Evolutionary conservation across 345 rosid genomes (phyloP).

Genomic region (Anastatica hierochuntica): DNA sequence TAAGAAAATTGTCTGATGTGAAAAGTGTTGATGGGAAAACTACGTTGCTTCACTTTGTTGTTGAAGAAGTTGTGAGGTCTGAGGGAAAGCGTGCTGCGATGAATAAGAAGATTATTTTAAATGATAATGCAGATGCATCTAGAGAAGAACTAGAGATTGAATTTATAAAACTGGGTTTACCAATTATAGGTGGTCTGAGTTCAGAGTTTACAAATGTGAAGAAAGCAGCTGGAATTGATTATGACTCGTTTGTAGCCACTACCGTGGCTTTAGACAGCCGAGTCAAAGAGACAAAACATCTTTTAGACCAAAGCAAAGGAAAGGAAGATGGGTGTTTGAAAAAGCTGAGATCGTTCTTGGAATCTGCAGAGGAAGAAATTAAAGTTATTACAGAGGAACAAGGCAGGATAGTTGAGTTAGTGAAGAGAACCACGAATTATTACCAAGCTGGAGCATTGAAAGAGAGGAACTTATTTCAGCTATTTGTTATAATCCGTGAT

Average conservation of each 20-base stretch:
- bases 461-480: conserved; percentile 41
- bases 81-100: conserved; percentile 70
- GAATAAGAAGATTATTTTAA: conserved; percentile 38
- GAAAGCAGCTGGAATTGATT: conserved; percentile 68
- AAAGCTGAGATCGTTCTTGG: conserved; percentile 49
- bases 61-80: conserved; percentile 62
- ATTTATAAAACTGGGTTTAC: conserved; percentile 57
- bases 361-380: conserved; percentile 51
- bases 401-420: conserved; percentile 43
- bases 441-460: conserved; percentile 66
- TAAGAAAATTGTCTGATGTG: conserved; percentile 74
- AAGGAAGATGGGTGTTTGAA: conserved; percentile 35
- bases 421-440: conserved; percentile 64
- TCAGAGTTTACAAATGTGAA: conserved; percentile 61
- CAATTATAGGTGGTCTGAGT: conserved; percentile 61
- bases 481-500: conserved; percentile 66
- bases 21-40: conserved; percentile 77
- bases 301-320: conserved; percentile 30
- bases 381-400: conserved; percentile 40
- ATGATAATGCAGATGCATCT: conserved; percentile 19
- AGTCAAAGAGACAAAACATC: conserved; percentile 33
- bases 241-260: conserved; percentile 35
- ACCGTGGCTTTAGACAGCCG: conserved; percentile 39
- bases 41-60: conserved; percentile 78
- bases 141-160: conserved; percentile 53